Evolutionary conservation across 176 grass and related monocot genomes (phyloP).

Genomic region (Cenchrus americanus): DNA sequence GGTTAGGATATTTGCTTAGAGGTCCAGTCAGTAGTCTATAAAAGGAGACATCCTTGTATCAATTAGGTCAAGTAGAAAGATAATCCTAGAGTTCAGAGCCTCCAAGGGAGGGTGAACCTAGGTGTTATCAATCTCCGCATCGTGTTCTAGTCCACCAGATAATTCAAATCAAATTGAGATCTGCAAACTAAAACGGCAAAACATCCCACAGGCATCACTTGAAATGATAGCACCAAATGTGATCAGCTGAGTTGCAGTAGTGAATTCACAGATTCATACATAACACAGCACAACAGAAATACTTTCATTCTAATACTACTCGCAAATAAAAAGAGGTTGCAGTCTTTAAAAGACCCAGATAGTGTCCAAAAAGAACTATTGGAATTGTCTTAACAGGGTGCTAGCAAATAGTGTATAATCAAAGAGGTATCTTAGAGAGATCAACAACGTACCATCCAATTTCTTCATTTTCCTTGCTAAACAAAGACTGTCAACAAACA

Average conservation of each 20-base stretch:
- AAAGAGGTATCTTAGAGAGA: slow-evolving; percentile 4
- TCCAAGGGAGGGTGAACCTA: no score
- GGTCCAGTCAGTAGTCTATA: no score
- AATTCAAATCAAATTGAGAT: neutral
- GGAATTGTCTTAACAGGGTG: slow-evolving; percentile 17
- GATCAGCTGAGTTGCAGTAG: neutral
- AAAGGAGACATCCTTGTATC: no score
- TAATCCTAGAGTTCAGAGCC: no score
- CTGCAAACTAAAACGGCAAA: neutral
- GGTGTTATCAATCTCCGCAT: no score
- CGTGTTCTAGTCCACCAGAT: no score
- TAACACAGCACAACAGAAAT: slow-evolving; percentile 11
- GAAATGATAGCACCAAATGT: neutral
- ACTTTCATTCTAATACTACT: neutral
- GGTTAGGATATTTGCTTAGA: no score
- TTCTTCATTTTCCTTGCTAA: slow-evolving; percentile 59
- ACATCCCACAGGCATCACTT: neutral
- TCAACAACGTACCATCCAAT: slow-evolving; percentile 53
- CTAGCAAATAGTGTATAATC: slow-evolving; percentile 4
- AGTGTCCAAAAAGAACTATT: neutral
- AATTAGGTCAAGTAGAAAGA: no score
- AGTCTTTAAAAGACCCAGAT: neutral
- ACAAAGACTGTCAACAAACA: slow-evolving; percentile 59
- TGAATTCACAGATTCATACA: neutral
- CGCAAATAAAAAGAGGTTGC: neutral